phyloP scores from a whole-genome alignment of 108 stramenopile genomes.

The Cyclotella baltica region DNA sequence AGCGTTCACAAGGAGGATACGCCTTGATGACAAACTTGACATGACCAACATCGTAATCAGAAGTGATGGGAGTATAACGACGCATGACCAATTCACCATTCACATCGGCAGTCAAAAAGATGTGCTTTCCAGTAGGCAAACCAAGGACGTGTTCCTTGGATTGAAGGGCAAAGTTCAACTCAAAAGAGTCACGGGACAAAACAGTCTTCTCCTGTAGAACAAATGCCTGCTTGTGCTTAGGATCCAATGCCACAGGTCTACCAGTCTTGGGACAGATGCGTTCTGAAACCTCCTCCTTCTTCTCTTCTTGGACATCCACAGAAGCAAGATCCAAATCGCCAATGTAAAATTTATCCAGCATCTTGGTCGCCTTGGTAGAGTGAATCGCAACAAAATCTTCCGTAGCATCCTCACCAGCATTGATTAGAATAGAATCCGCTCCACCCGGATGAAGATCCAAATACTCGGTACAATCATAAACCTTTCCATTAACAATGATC shows the following conservation, averaged over 20 bases:
- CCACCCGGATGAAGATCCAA: slow-evolving; percentile 96
- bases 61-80: slow-evolving; percentile 95
- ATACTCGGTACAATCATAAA: slow-evolving; percentile 95
- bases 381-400: slow-evolving; percentile 99
- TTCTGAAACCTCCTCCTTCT: slow-evolving; percentile 42
- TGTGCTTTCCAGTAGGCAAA: slow-evolving; percentile 97
- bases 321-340: slow-evolving; percentile 79
- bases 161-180: slow-evolving; percentile 94
- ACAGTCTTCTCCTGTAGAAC: slow-evolving; percentile 87
- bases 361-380: slow-evolving; percentile 91
- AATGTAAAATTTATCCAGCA: slow-evolving; percentile 94
- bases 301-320: slow-evolving; percentile 48
- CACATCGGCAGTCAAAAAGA: slow-evolving; percentile 88
- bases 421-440: slow-evolving; percentile 92
- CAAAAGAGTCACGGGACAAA: slow-evolving; percentile 92
- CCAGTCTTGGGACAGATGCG: slow-evolving; percentile 53
- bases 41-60: slow-evolving; percentile 92
- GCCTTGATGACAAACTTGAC: slow-evolving; percentile 99
- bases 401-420: slow-evolving; percentile 94
- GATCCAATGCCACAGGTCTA: slow-evolving; percentile 83
- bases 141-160: slow-evolving; percentile 91
- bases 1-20: slow-evolving; percentile 83
- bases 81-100: slow-evolving; percentile 87
- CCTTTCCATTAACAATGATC: slow-evolving; percentile 93
- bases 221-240: slow-evolving; percentile 87